phyloP scores from a whole-genome alignment of 331 rosid species.

The Saraca asoca region DNA sequence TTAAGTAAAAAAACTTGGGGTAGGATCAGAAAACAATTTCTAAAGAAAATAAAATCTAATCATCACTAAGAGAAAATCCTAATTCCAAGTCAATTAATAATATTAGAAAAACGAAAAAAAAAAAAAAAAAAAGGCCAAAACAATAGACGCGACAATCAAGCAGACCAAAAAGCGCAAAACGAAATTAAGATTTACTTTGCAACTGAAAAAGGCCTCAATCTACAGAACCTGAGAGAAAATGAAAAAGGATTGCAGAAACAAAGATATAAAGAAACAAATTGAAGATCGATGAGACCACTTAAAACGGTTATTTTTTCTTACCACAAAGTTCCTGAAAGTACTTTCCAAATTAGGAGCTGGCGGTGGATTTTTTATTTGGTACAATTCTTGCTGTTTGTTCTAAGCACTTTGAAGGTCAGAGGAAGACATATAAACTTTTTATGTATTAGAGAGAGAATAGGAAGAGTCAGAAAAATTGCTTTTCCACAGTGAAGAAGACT shows the following conservation, averaged over 20 bases:
- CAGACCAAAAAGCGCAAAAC: too few species aligned
- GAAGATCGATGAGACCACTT: conserved; percentile 35
- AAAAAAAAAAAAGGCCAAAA: too few species aligned
- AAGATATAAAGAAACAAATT: conserved; percentile 41
- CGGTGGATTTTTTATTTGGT: not conserved
- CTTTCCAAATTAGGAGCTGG: conserved; percentile 23
- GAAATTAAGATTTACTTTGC: too few species aligned
- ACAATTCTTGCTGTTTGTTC: not conserved
- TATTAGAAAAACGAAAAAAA: too few species aligned
- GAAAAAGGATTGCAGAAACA: not conserved
- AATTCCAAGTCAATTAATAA: too few species aligned
- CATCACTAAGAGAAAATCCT: too few species aligned
- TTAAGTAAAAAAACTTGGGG: not conserved
- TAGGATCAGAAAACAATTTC: too few species aligned
- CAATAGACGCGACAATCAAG: too few species aligned
- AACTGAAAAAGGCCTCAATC: too few species aligned
- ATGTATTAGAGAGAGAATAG: conserved; percentile 9
- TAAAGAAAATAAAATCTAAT: too few species aligned
- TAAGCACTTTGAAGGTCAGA: conserved; percentile 9
- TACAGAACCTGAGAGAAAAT: too few species aligned
- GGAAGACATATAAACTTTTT: conserved; percentile 4
- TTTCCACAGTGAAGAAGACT: not conserved
- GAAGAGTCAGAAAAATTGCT: conserved; percentile 15
- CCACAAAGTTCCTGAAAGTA: conserved; percentile 43
- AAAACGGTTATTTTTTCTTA: conserved; percentile 27